Percentiles rank a stretch among this genome's conserved stretches.
Conservation (phyloP, 2,329 filamentous ascomycete species). For the Huntiella savannae region DNA sequence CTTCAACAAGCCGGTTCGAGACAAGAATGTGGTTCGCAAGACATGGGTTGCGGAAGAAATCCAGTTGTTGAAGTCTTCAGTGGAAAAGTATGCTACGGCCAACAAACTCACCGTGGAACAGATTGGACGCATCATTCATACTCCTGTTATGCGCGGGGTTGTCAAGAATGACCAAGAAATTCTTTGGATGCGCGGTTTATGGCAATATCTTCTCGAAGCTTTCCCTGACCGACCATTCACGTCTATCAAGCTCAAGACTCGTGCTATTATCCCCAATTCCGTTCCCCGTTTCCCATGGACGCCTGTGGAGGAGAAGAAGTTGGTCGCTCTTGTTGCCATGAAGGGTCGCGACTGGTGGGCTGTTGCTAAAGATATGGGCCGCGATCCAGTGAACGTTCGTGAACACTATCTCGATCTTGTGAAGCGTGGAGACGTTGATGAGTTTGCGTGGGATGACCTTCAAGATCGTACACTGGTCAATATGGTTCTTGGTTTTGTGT, state of each 20-base stretch:
- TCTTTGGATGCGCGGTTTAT: conserved; percentile 1
- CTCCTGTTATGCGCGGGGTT: conserved; percentile 7
- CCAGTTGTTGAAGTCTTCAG: background rate
- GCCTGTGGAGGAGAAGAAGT: conserved; percentile 1
- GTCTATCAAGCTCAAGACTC: conserved; percentile 5
- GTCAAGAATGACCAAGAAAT: conserved; percentile 4
- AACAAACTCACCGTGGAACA: conserved; percentile 2
- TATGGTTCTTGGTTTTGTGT: conserved; percentile 5
- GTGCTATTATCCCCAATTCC: conserved; percentile 2
- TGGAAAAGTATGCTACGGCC: conserved; percentile 1
- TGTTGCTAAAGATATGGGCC: conserved; percentile 2
- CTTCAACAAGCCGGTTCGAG: too few species aligned
- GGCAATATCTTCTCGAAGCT: background rate
- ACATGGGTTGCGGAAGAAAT: conserved; percentile 6
- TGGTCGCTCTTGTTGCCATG: background rate
- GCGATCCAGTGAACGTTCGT: conserved; percentile 6
- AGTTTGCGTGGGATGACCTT: conserved; percentile 1
- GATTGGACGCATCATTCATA: conserved; percentile 5
- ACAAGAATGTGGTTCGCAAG: background rate
- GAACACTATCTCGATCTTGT: conserved; percentile 6
- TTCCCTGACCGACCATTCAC: conserved; percentile 4
- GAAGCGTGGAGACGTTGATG: background rate
- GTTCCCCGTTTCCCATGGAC: conserved; percentile 2
- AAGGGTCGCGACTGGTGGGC: conserved; percentile 6
- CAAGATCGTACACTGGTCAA: conserved; percentile 4